Percentiles rank a stretch among this genome's conserved stretches.
phyloP scores from a whole-genome alignment of 2,329 filamentous ascomycete genomes.

The Aureobasidium melanogenum region DNA sequence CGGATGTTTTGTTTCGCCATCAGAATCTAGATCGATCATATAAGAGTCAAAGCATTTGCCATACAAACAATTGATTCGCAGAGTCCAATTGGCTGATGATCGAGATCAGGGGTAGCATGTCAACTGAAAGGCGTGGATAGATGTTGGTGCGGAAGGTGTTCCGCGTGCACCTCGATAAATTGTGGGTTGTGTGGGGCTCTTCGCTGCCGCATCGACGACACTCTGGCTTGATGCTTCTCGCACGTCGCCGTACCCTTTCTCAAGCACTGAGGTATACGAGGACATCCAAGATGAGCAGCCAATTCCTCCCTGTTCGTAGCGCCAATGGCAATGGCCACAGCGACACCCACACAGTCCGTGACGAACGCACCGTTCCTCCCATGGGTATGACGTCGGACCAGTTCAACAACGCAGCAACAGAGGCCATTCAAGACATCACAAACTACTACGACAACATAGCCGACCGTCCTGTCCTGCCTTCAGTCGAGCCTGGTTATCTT shows the following conservation, averaged over 20 bases:
- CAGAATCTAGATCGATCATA: no score
- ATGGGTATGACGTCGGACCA: conserved; percentile 65
- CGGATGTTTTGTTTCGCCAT: no score
- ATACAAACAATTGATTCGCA: no score
- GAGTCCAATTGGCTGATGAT: no score
- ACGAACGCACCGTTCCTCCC: conserved; percentile 23
- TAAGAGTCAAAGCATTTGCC: no score
- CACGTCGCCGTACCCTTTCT: background rate
- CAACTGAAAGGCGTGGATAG: background rate
- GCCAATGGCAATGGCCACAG: background rate
- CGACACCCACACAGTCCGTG: background rate
- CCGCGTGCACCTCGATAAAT: background rate
- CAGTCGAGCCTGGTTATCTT: conserved; percentile 78
- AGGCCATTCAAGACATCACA: conserved; percentile 76
- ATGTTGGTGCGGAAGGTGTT: background rate
- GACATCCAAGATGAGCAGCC: background rate
- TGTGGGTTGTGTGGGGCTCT: background rate
- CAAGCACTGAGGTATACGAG: background rate
- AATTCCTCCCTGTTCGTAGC: background rate
- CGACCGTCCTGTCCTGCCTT: conserved; percentile 62
- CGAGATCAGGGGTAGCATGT: background rate
- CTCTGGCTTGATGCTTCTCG: background rate
- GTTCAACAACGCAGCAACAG: conserved; percentile 68
- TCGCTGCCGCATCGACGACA: background rate
- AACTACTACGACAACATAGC: conserved; percentile 72